Conservation (phyloP, 371 early-diverging fungal genomes). For the Saksenaea oblongispora region DNA sequence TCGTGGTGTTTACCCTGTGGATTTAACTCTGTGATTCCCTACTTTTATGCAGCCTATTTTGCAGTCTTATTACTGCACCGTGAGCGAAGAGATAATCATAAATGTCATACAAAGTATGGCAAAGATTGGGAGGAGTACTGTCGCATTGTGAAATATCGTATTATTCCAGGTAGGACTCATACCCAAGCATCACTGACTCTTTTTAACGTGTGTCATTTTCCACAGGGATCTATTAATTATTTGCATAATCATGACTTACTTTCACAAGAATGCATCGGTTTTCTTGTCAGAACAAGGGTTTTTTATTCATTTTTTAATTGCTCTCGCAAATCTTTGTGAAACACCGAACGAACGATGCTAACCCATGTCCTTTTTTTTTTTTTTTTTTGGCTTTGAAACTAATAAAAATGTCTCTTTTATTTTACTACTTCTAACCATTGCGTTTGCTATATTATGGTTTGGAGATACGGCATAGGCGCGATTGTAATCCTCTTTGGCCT, state of each 20-base stretch:
- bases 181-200: neutral
- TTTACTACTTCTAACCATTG: neutral
- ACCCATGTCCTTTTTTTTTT: neutral
- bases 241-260: neutral
- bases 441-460: neutral
- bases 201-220: neutral
- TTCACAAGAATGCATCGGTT: neutral
- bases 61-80: slow-evolving; percentile 87
- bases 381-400: neutral
- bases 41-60: slow-evolving; percentile 93
- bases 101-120: slow-evolving; percentile 89
- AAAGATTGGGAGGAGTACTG: slow-evolving; percentile 93
- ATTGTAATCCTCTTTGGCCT: neutral
- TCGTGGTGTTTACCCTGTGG: slow-evolving; percentile 80
- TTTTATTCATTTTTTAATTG: neutral
- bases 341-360: neutral
- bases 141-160: slow-evolving; percentile 77
- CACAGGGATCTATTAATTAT: slow-evolving; percentile 12
- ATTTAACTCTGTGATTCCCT: slow-evolving; percentile 74
- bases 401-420: neutral
- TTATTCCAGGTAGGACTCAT: slow-evolving; percentile 72
- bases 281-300: neutral
- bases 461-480: neutral
- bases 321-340: neutral
- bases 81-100: slow-evolving; percentile 84